Percentiles rank a stretch among this genome's conserved stretches.
phyloP scores from a whole-genome alignment of 805 yeast species.

The Metschnikowia chrysomelidarum region DNA sequence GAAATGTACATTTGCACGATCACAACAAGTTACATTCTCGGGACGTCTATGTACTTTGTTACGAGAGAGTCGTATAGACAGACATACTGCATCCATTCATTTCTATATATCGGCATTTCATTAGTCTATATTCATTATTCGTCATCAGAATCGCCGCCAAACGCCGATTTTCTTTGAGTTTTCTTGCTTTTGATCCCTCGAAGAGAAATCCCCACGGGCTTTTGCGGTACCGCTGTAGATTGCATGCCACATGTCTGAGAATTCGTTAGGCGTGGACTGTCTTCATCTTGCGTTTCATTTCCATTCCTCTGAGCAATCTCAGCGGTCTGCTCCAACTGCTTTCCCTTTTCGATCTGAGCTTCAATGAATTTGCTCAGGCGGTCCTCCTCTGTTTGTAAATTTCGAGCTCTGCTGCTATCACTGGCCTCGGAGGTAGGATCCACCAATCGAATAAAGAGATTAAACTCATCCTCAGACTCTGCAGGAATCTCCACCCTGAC shows the following conservation, averaged over 20 bases:
- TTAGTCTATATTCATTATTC: background rate
- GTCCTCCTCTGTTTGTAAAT: conserved; percentile 18
- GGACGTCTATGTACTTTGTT: conserved; percentile 70
- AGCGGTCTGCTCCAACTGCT: no score
- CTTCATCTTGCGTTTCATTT: no score
- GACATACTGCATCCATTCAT: no score
- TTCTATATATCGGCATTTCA: no score
- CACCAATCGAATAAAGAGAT: conserved; percentile 31
- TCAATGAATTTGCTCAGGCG: conserved; percentile 14
- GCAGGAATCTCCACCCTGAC: conserved; percentile 44
- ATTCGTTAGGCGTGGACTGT: no score
- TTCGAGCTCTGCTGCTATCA: conserved; percentile 2
- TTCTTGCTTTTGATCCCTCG: conserved; percentile 13
- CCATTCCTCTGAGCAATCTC: conserved; percentile 3
- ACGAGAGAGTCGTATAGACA: conserved; percentile 51
- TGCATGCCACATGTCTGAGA: background rate
- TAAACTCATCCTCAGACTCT: conserved; percentile 36
- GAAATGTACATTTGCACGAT: conserved; percentile 37
- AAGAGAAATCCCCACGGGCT: conserved; percentile 14
- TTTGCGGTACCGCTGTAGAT: background rate
- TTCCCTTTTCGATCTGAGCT: conserved; percentile 17
- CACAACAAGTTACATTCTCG: conserved; percentile 40
- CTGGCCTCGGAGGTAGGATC: conserved; percentile 4
- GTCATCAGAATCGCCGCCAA: background rate
- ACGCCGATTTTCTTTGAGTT: background rate